Base-by-base conservation (phyloP, 768 basidiomycete genomes). In the Naematelia aurantialba region DNA sequence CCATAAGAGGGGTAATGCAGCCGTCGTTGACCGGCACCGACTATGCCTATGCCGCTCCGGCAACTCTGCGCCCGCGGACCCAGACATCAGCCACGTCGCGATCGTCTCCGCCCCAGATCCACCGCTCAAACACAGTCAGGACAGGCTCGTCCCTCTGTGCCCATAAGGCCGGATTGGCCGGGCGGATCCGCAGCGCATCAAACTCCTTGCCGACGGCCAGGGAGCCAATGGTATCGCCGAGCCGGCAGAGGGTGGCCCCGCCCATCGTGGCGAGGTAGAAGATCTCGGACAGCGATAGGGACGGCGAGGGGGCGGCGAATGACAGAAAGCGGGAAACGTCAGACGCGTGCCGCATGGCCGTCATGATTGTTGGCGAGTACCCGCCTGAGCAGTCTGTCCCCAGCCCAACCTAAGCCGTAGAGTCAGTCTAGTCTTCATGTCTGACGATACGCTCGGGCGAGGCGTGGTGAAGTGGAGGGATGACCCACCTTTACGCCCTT, bases 181-280 rank as follows among this genome's bases (percentile, higher is more conserved):
- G 79, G 69, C 80, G 83, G 22, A 94, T 85, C 2, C 89, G 63
- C 5, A 97, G 78, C 0, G 94, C 94, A 72, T 98, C 94, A 70
- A 97, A 97, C 62, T 84, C 85, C 79, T 91, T 94, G 1, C 90
- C 91, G 2, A 81, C 79, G 13, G 79, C 80, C 62, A 98, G 89
- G 17, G 86, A 87, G 5, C 94, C 94, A 14, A 89, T 81, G 42
- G 80, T 81, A 24, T 83, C 77, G 54, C 84, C 81, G 11, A 96
- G 78, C 52, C 81, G 81, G 69, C 91, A 93, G 0, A 97, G 85
- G 22, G 84, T 81, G 1, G 94, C 94, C 0, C 94, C 94, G 30
- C 94, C 94, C 22, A 87, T 79, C 3, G 94, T 98, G 8, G 94
- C 93, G 53, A 97, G 85, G 80, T 91, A 87, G 56, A 97, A 81